Evolutionary conservation across 73 alveolate genomes (phyloP).

Genomic region (Paramecium tetraurelia): DNA sequence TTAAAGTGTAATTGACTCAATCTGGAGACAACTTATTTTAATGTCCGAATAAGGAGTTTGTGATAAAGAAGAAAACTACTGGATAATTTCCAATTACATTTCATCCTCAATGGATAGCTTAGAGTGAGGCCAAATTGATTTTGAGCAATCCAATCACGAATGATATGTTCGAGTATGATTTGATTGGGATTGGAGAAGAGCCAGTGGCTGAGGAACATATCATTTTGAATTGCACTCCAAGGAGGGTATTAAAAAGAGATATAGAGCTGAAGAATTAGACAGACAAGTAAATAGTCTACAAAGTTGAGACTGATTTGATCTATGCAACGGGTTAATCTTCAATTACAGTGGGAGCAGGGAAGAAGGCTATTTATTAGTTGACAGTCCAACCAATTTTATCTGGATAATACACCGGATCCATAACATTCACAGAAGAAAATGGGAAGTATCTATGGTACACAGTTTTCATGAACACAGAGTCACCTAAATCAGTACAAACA

Average conservation of each 20-base stretch:
- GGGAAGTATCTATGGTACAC: constrained; percentile 94
- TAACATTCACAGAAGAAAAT: constrained; percentile 89
- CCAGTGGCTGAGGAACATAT: constrained; percentile 98
- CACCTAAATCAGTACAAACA: constrained; percentile 89
- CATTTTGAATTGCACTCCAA: constrained; percentile 88
- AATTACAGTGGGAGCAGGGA: constrained; percentile 44
- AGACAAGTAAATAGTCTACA: constrained; percentile 82
- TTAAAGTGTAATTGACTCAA: constrained; percentile 82
- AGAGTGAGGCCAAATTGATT: constrained; percentile 82
- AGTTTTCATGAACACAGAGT: constrained; percentile 72
- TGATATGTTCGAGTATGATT: constrained; percentile 92
- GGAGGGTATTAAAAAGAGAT: constrained; percentile 78
- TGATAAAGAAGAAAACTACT: constrained; percentile 79
- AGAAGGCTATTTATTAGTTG: constrained; percentile 48
- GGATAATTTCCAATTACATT: constrained; percentile 83
- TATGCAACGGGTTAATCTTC: constrained; percentile 87
- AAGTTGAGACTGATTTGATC: constrained; percentile 94
- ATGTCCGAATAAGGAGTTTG: constrained; percentile 60
- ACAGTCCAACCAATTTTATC: constrained; percentile 89
- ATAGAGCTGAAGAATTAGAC: constrained; percentile 84
- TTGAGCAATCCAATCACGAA: constrained; percentile 85
- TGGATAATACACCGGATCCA: constrained; percentile 94
- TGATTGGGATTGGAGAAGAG: constrained; percentile 97
- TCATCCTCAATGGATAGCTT: constrained; percentile 87
- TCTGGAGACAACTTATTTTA: constrained; percentile 67